phyloP scores from a whole-genome alignment of 805 yeast genomes.

The Metschnikowia noctiluminum region DNA sequence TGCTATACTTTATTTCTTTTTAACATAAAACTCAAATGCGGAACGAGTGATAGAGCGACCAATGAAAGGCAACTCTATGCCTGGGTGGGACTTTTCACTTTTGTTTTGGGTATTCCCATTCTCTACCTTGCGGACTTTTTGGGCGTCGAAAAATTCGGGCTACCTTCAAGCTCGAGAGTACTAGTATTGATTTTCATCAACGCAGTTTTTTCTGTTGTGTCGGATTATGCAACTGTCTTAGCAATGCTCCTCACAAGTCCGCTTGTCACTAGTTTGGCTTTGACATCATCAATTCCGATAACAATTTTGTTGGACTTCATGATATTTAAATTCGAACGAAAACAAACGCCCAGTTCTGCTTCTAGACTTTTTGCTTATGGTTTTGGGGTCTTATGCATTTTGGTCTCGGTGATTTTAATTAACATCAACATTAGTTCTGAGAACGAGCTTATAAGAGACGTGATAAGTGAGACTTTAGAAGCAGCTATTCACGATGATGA shows the following conservation, averaged over 20 bases:
- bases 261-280: constrained; percentile 47
- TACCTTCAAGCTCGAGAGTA: constrained; percentile 36
- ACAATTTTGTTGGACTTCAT: constrained; percentile 49
- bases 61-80: constrained; percentile 49
- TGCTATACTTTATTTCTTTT: constrained; percentile 45
- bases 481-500: constrained; percentile 48
- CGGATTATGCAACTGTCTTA: constrained; percentile 49
- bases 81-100: constrained; percentile 41
- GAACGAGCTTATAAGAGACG: constrained; percentile 43
- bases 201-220: constrained; percentile 44
- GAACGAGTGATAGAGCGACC: constrained; percentile 40
- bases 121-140: constrained; percentile 33
- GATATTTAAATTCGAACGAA: constrained; percentile 24
- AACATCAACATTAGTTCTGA: constrained; percentile 43
- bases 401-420: constrained; percentile 45
- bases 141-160: constrained; percentile 39
- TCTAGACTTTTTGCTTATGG: constrained; percentile 32
- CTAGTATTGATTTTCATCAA: constrained; percentile 34
- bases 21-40: constrained; percentile 43
- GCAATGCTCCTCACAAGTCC: constrained; percentile 55
- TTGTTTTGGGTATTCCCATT: constrained; percentile 39
- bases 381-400: constrained; percentile 46
- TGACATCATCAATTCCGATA: constrained; percentile 52
- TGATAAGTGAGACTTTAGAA: constrained; percentile 46
- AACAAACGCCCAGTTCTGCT: constrained; percentile 15